phyloP scores from a whole-genome alignment of 179 eudicot genomes.

The Actinidia chinensis region DNA sequence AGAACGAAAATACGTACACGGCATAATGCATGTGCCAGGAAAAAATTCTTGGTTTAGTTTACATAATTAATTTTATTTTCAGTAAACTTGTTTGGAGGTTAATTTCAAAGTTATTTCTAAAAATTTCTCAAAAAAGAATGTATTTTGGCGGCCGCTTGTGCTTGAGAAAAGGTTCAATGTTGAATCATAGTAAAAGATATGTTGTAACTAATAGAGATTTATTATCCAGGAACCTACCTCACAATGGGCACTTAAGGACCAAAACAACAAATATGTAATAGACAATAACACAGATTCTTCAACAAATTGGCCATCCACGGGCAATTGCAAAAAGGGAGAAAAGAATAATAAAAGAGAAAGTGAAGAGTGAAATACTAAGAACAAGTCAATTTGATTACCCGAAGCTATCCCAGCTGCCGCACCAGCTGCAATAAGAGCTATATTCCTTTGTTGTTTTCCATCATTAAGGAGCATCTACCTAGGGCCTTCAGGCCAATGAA shows the following conservation, averaged over 20 bases:
- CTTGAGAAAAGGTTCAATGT: neutral
- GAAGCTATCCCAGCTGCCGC: slow-evolving; percentile 98
- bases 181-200: neutral
- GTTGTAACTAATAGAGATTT: neutral
- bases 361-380: neutral
- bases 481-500: slow-evolving; percentile 98
- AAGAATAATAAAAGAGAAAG: neutral
- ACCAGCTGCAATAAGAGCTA: slow-evolving; percentile 98
- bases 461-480: slow-evolving; percentile 86
- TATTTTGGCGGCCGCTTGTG: neutral
- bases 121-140: neutral
- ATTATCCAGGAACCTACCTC: slow-evolving; percentile 3
- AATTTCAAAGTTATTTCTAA: no score
- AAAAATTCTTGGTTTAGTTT: no score
- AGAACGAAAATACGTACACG: no score
- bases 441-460: slow-evolving; percentile 93
- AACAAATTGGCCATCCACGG: slow-evolving; percentile 6
- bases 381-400: slow-evolving; percentile 37
- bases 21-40: no score
- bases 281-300: neutral
- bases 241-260: neutral
- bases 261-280: neutral
- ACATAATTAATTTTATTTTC: no score
- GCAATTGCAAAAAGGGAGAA: neutral
- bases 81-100: no score